phyloP scores from a whole-genome alignment of 495 filamentous ascomycete genomes.

The Aspergillus kassunensis region DNA sequence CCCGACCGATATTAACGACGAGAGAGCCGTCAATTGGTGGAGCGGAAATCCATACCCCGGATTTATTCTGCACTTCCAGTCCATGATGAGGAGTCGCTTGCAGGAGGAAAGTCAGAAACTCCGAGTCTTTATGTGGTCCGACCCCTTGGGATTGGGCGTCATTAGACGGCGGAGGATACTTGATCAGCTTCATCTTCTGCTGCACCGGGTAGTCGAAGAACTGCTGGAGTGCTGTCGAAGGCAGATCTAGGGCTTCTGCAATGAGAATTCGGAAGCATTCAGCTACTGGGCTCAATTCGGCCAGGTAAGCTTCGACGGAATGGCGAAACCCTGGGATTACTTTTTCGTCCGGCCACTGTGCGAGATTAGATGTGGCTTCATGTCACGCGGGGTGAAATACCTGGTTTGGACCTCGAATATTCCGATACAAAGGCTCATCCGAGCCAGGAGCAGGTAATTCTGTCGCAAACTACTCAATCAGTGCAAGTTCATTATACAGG shows the following conservation, averaged over 20 bases:
- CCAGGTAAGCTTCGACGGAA: conserved; percentile 70
- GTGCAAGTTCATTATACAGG: too few relatives aligned
- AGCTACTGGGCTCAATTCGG: conserved; percentile 62
- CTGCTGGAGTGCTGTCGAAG: conserved; percentile 64
- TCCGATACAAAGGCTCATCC: conserved; percentile 67
- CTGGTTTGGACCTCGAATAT: conserved; percentile 75
- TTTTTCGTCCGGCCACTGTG: conserved; percentile 69
- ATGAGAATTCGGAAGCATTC: conserved; percentile 78
- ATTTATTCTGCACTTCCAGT: conserved; percentile 84
- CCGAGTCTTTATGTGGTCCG: conserved; percentile 91
- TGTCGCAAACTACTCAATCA: conserved; percentile 44
- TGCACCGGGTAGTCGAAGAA: conserved; percentile 79
- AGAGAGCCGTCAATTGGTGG: conserved; percentile 50
- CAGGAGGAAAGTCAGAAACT: conserved; percentile 81
- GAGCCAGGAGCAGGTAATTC: conserved; percentile 64
- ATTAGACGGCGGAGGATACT: conserved; percentile 64
- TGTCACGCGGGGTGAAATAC: conserved; percentile 14
- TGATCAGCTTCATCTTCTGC: conserved; percentile 87
- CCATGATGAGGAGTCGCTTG: conserved; percentile 78
- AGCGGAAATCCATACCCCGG: conserved; percentile 71
- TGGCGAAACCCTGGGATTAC: conserved; percentile 69
- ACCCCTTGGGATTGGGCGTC: conserved; percentile 54
- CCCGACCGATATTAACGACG: conserved; percentile 91
- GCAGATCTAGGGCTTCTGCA: conserved; percentile 80
- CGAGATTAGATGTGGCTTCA: not conserved